These are phyloP conservation scores for Ceratobasidium sp. DNA, from an alignment of 1,284 basidiomycete species.

Conservation along the genomic window DNA sequence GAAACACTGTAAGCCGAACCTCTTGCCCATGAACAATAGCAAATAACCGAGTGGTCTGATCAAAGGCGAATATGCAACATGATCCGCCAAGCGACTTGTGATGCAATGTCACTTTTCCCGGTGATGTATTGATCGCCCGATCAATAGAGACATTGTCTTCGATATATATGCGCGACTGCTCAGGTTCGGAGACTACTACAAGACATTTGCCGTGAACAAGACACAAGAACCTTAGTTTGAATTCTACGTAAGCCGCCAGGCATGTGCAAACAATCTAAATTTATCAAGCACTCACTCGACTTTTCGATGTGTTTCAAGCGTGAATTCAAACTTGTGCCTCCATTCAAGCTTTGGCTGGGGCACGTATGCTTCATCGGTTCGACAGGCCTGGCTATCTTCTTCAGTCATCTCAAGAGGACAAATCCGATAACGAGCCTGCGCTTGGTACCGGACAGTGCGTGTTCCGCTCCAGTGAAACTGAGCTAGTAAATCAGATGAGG, in stretches of 20 bases:
- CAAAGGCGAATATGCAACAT: constrained; percentile 12
- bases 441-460: not conserved
- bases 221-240: constrained; percentile 13
- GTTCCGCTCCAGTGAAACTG: constrained; percentile 25
- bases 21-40: constrained; percentile 21
- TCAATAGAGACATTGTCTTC: constrained; percentile 27
- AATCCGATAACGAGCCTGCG: constrained; percentile 23
- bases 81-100: constrained; percentile 31
- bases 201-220: constrained; percentile 38
- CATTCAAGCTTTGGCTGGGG: constrained; percentile 29
- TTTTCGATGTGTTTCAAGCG: not conserved
- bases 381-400: constrained; percentile 38
- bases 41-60: constrained; percentile 31
- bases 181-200: constrained; percentile 13
- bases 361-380: constrained; percentile 26
- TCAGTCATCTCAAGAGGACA: constrained; percentile 43
- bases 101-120: constrained; percentile 26
- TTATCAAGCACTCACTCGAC: constrained; percentile 5
- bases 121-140: constrained; percentile 15
- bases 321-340: constrained; percentile 39
- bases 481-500: not conserved
- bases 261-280: too few species aligned
- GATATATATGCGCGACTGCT: constrained; percentile 30
- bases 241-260: not conserved
- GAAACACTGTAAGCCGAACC: not conserved